These are phyloP conservation scores for Quillaja saponaria DNA, from an alignment of 306 rosid species.

Conservation along the genomic window DNA sequence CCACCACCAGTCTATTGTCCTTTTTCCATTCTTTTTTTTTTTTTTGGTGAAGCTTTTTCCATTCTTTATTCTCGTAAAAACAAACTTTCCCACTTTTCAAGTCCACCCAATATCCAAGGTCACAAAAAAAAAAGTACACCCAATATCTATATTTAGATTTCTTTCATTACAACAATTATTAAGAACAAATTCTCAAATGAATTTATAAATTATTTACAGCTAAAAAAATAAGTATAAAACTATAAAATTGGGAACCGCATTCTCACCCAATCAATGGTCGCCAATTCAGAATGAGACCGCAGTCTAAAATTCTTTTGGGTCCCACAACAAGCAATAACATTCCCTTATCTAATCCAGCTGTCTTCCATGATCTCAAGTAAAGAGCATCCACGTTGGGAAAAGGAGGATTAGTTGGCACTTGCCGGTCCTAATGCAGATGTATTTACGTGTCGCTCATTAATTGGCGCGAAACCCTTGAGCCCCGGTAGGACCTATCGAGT, in stretches of 20 bases:
- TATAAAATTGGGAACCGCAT: not conserved
- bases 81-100: no score
- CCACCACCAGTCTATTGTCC: no score
- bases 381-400: conserved; percentile 10
- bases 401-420: not conserved
- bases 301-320: not conserved
- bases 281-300: conserved; percentile 2
- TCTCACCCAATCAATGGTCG: not conserved
- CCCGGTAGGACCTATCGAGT: conserved; percentile 53
- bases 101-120: no score
- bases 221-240: not conserved
- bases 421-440: not conserved
- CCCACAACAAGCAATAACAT: conserved; percentile 17
- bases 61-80: no score
- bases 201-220: conserved; percentile 2
- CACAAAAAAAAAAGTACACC: no score
- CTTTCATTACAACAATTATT: no score
- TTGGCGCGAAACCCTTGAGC: conserved; percentile 47
- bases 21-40: no score
- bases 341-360: conserved; percentile 51
- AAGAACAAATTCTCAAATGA: no score
- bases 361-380: not conserved
- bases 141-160: no score
- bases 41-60: no score
- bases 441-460: conserved; percentile 36